Evolutionary conservation across 495 filamentous ascomycete genomes (phyloP).

Genomic region (Penicillium antarcticum): DNA sequence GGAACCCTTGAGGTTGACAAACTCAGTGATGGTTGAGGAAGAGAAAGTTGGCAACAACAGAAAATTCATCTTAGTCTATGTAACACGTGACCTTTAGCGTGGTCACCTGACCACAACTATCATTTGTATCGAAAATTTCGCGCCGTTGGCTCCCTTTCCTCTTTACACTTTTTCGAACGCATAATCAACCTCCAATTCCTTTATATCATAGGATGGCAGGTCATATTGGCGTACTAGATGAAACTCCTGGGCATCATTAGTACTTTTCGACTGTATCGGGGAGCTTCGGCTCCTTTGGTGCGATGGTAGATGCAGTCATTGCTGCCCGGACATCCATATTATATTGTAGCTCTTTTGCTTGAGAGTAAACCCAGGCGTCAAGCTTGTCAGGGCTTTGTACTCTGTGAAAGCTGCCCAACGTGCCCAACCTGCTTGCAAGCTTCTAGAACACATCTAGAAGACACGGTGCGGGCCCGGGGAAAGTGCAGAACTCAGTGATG

Average conservation of each 20-base stretch:
- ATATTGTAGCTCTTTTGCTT: neutral
- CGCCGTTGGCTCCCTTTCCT: conserved; percentile 21
- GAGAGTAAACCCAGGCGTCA: no score
- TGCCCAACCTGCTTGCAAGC: no score
- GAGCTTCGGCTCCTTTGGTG: conserved; percentile 21
- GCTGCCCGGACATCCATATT: conserved; percentile 37
- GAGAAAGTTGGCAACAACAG: neutral
- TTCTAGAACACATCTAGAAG: conserved; percentile 1
- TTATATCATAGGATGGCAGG: conserved; percentile 44
- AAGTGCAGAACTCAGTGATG: neutral
- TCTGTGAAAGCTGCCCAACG: neutral
- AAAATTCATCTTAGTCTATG: neutral
- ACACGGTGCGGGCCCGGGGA: neutral
- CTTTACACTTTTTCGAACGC: conserved; percentile 49
- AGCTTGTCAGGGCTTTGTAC: neutral
- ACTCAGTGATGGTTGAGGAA: neutral
- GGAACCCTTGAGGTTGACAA: neutral
- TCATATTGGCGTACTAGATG: conserved; percentile 55
- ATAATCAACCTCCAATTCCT: conserved; percentile 55
- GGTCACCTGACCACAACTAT: conserved; percentile 16
- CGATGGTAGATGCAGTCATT: conserved; percentile 41
- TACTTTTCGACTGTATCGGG: conserved; percentile 32
- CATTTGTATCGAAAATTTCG: conserved; percentile 20
- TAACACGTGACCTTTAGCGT: neutral
- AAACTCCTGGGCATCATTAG: conserved; percentile 25